These are phyloP conservation scores for Russula griseocarnosa DNA, from an alignment of 768 basidiomycete genomes.

Conservation along the genomic window DNA sequence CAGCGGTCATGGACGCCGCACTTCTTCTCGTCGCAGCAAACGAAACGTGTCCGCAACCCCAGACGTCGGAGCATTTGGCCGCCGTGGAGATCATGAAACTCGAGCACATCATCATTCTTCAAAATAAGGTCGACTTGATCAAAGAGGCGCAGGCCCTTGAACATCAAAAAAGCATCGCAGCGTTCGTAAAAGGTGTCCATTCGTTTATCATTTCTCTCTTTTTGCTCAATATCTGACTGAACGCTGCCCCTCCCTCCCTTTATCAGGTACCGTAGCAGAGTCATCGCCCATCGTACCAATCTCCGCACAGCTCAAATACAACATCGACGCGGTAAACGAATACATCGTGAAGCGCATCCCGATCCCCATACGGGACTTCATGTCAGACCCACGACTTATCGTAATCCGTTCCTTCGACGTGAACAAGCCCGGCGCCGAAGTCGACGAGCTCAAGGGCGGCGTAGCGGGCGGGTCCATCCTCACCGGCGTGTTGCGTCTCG, in stretches of 20 bases:
- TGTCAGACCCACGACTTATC: conserved; percentile 86
- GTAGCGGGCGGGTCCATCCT: conserved; percentile 97
- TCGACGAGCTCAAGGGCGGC: conserved; percentile 95
- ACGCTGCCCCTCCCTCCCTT: not conserved
- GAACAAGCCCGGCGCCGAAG: conserved; percentile 97
- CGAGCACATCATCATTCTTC: conserved; percentile 94
- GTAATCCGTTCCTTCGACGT: conserved; percentile 99
- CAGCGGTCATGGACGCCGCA: conserved; percentile 99
- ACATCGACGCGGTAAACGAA: conserved; percentile 98
- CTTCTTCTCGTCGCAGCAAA: conserved; percentile 94
- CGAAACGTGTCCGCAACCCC: conserved; percentile 98
- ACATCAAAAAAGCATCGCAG: conserved; percentile 91
- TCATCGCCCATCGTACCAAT: conserved; percentile 98
- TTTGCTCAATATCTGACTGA: not conserved
- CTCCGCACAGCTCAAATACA: conserved; percentile 97
- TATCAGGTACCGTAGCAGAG: conserved; percentile 94
- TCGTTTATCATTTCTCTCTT: not conserved
- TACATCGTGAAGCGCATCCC: conserved; percentile 97
- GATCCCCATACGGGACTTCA: conserved; percentile 90
- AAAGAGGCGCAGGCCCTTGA: conserved; percentile 92
- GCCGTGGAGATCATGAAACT: conserved; percentile 99
- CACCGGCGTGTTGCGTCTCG: conserved; percentile 83
- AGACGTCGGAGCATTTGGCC: conserved; percentile 97
- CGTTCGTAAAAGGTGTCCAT: conserved; percentile 85
- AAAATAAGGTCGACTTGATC: conserved; percentile 98